A percentile compares a stretch with the other conserved stretches of the same genome.
These are phyloP conservation scores for Lentinus brumalis DNA, from an alignment of 768 basidiomycete species.

Conservation along the genomic window DNA sequence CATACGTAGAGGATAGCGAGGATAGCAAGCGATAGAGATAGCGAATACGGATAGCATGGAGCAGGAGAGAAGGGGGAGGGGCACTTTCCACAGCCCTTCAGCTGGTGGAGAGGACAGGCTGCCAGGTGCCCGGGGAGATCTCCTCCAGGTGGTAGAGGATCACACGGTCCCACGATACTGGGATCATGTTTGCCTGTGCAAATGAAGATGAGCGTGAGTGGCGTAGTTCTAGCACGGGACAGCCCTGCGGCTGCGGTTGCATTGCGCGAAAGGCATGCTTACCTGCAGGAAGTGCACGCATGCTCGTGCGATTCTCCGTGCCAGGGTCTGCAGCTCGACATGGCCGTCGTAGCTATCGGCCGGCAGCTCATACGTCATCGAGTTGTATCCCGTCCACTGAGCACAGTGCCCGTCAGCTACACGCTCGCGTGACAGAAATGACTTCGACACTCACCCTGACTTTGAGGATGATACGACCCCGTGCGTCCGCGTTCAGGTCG, in stretches of 20 bases:
- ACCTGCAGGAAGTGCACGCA: constrained; percentile 79
- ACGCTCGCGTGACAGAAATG: not conserved
- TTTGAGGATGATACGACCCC: constrained; percentile 61
- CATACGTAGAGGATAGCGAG: not conserved
- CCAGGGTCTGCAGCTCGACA: constrained; percentile 65
- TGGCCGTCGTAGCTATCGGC: constrained; percentile 67
- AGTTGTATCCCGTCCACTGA: constrained; percentile 71
- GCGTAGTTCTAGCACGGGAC: constrained; percentile 1
- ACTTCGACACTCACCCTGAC: constrained; percentile 50
- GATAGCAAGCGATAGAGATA: not conserved
- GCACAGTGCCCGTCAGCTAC: too few species aligned
- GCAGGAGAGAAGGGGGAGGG: not conserved
- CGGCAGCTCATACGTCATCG: constrained; percentile 76
- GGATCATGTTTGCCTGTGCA: constrained; percentile 65
- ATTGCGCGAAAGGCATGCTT: constrained; percentile 17
- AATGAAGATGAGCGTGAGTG: constrained; percentile 1
- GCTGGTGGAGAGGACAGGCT: constrained; percentile 54
- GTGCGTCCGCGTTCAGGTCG: constrained; percentile 64
- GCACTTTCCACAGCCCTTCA: too few species aligned
- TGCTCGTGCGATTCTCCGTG: constrained; percentile 67
- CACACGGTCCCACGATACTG: constrained; percentile 68
- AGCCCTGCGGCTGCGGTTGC: not conserved
- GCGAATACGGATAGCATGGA: not conserved
- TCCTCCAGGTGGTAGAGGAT: constrained; percentile 75
- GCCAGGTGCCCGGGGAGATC: constrained; percentile 68